Conservation (phyloP, 148 eudicot genomes). For the Selenicereus undatus region DNA sequence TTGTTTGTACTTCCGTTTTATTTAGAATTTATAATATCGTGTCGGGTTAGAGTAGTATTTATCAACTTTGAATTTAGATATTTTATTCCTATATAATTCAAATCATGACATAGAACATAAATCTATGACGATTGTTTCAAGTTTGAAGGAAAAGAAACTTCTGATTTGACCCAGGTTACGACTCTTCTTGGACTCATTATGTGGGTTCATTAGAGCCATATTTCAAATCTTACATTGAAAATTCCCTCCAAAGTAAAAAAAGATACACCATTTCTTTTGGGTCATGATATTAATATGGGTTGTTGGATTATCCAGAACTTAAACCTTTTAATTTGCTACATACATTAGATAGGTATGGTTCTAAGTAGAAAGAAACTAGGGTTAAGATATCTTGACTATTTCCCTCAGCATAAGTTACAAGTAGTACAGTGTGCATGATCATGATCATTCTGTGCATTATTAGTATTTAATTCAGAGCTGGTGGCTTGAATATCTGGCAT, state of each 20-base stretch:
- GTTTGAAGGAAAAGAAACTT: neutral
- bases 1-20: too few species aligned
- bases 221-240: too few species aligned
- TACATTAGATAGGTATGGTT: neutral
- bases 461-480: constrained; percentile 1
- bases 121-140: neutral
- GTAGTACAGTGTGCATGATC: neutral
- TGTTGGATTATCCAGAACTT: neutral
- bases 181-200: too few species aligned
- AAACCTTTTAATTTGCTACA: neutral
- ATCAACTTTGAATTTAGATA: too few species aligned
- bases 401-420: neutral
- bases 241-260: too few species aligned
- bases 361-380: neutral
- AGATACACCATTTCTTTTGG: too few species aligned
- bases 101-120: neutral
- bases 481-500: constrained; percentile 11
- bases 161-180: neutral
- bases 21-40: too few species aligned
- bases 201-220: too few species aligned
- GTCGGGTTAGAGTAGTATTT: too few species aligned
- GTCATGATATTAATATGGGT: neutral
- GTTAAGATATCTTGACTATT: neutral
- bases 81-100: too few species aligned
- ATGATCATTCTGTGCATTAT: neutral